Conservation (phyloP, 2,329 filamentous ascomycete species). For the Aspergillus novofumigatus region DNA sequence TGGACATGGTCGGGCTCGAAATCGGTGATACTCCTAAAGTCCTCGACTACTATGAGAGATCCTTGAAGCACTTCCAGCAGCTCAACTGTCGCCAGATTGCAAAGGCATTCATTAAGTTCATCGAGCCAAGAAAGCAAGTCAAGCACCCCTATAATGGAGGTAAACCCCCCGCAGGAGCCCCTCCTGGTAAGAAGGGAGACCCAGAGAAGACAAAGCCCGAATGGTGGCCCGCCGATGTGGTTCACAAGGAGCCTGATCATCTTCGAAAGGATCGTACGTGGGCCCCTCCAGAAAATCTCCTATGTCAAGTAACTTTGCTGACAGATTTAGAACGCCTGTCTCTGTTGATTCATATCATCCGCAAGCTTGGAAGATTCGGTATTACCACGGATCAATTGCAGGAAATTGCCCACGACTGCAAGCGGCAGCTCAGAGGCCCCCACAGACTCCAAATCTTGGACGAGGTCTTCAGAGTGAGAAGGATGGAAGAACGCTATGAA, state of each 20-base stretch:
- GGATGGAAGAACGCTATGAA: constrained; percentile 39
- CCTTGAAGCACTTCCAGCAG: constrained; percentile 43
- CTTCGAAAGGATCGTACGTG: constrained; percentile 43
- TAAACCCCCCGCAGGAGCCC: constrained; percentile 29
- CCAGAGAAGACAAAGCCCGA: constrained; percentile 44
- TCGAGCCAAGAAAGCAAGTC: constrained; percentile 47
- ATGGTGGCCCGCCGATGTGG: constrained; percentile 43
- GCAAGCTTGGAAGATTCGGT: constrained; percentile 31
- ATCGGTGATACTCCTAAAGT: constrained; percentile 39
- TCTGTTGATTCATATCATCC: constrained; percentile 39
- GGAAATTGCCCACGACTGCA: constrained; percentile 38
- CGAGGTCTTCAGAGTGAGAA: constrained; percentile 39
- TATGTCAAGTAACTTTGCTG: not conserved
- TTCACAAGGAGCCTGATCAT: constrained; percentile 49
- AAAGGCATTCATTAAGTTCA: constrained; percentile 45
- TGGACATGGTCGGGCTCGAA: constrained; percentile 28
- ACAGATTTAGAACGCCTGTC: constrained; percentile 29
- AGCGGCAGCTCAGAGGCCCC: constrained; percentile 33
- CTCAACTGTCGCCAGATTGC: constrained; percentile 43
- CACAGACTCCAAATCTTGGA: constrained; percentile 36
- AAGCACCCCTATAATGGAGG: constrained; percentile 48
- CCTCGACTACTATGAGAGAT: constrained; percentile 37
- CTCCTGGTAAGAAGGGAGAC: constrained; percentile 37
- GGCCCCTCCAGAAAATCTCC: not conserved
- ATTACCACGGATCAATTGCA: constrained; percentile 38